Base-by-base conservation (phyloP, 768 basidiomycete genomes). In the Tephrocybe sp. region DNA sequence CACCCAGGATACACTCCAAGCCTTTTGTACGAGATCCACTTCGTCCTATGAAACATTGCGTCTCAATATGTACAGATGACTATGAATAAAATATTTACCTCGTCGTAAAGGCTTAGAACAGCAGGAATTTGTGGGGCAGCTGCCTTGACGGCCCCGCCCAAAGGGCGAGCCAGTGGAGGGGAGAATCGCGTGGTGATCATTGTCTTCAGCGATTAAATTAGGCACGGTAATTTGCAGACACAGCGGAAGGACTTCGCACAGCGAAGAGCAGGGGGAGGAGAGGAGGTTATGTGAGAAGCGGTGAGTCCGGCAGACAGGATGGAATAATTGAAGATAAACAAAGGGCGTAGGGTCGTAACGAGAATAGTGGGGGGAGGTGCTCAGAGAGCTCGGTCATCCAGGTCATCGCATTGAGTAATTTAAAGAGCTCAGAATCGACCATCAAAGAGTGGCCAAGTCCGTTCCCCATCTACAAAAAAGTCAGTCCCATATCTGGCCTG, bases 151-250 rank as follows among this genome's bases (percentile, higher is more conserved):
- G 9, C 21, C 8, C 41, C 40, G 24, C 21, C 23, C 14, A 43
- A 26, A 28, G 40, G 12, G 26, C 36, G 45, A 9, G 8, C 45
- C 25, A 52, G 40, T 2, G 51, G 45, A 21, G 46, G 32, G 33
- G 42, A 38, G 28, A 38, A 34, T 33, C 23, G 24, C 14, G 21
- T 17, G 33, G 26, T 45, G 47, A 54, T 44, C 53, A 54, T 53
- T 0, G 33, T 44, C 12, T 2, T 42, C 3, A 21, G 2, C 6
- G 3, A 24, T 41, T 23, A 0, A 18, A 4, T 21, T 18, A 20
- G 45, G 7, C 9, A 20, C n/a, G 50, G 20, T 12, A 14, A 11
- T 23, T 24, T 18, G 18, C 38, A 34, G 18, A 33, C 24, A n/a
- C 21, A 36, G 24, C 9, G 15, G 28, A n/a, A 21, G 34, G 42